phyloP scores from a whole-genome alignment of 2,329 filamentous ascomycete species.

The Apiospora malaysiana region DNA sequence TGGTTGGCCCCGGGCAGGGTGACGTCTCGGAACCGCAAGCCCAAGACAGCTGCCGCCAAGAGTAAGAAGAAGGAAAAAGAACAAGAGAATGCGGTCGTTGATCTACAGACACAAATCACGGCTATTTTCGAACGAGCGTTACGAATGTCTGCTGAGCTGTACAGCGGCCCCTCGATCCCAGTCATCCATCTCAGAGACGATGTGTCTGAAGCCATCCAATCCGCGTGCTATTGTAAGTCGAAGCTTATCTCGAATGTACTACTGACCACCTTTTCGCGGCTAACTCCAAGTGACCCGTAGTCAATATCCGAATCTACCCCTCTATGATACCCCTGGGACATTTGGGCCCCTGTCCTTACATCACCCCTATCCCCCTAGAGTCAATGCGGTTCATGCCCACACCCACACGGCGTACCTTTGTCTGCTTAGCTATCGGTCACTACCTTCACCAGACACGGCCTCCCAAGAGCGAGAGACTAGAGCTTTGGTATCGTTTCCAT shows the following conservation, averaged over 20 bases:
- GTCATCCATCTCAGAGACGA: slow-evolving; percentile 16
- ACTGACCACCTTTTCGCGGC: slow-evolving; percentile 4
- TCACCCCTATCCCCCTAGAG: slow-evolving; percentile 25
- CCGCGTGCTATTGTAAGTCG: slow-evolving; percentile 2
- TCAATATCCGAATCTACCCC: slow-evolving; percentile 41
- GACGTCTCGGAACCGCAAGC: slow-evolving; percentile 35
- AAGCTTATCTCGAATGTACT: not conserved
- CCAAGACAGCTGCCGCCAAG: slow-evolving; percentile 16
- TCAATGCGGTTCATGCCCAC: slow-evolving; percentile 26
- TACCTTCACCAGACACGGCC: slow-evolving; percentile 26
- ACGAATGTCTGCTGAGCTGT: not conserved
- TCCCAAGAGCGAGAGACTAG: not conserved
- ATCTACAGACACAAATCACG: not conserved
- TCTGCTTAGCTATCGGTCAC: slow-evolving; percentile 32
- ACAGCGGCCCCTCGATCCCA: slow-evolving; percentile 10
- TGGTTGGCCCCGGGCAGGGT: slow-evolving; percentile 48
- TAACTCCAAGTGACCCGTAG: slow-evolving; percentile 28
- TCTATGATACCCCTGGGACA: slow-evolving; percentile 26
- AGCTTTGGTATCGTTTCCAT: slow-evolving; percentile 22
- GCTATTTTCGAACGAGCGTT: not conserved
- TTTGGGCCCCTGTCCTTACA: slow-evolving; percentile 25
- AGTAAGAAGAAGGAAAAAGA: not conserved
- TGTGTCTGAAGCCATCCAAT: slow-evolving; percentile 14
- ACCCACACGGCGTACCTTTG: slow-evolving; percentile 29
- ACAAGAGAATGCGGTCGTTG: not conserved